Base-by-base conservation (phyloP, 1,284 basidiomycete genomes). In the Ustanciosporium gigantosporum region DNA sequence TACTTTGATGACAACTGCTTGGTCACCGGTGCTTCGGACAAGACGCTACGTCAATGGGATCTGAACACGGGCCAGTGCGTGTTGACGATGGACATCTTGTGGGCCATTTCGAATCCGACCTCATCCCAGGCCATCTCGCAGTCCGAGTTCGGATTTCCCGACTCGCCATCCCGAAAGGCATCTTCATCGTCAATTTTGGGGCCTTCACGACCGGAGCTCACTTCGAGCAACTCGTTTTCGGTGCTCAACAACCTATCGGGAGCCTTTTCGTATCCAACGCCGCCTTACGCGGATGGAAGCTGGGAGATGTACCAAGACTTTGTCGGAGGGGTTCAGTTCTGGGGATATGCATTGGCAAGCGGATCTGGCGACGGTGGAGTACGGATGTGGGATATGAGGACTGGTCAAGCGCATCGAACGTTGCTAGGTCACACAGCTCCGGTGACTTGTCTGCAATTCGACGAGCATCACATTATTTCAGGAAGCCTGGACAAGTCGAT, bases 341-440 rank as follows among this genome's bases (percentile, higher is more conserved):
- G 94, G 94, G 93, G 92, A 3, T 96, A 96, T 76, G 95, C 92
- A 0, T 84, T 99, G 22, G 91, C 95, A 3, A 95, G 91, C 68
- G 95, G 93, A 2, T 93, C 90, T 70, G 93, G 91, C 1, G 95
- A 99, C 79, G 93, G 94, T 29, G 93, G 89, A 0, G 91, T 98
- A 23, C 82, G 95, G 53, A 95, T 99, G 91, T 98, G 95, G 95
- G 95, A 99, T 77, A 52, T 98, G 93, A 88, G 95, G 31, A 99
- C 94, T 31, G 95, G 95, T 4, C 94, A 98, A 79, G 88, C 92
- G 13, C 93, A 97, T 79, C 83, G 95, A 32, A 96, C 93, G 8
- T 81, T 99, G 39, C 80, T 90, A 20, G 95, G 94, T 5, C 95
- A 99, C 78, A 96, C 91, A 2, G 90, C 84, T 0, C 92, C 95